Evolutionary conservation across 306 rosid species (phyloP).

Genomic region (Nissolia schottii): DNA sequence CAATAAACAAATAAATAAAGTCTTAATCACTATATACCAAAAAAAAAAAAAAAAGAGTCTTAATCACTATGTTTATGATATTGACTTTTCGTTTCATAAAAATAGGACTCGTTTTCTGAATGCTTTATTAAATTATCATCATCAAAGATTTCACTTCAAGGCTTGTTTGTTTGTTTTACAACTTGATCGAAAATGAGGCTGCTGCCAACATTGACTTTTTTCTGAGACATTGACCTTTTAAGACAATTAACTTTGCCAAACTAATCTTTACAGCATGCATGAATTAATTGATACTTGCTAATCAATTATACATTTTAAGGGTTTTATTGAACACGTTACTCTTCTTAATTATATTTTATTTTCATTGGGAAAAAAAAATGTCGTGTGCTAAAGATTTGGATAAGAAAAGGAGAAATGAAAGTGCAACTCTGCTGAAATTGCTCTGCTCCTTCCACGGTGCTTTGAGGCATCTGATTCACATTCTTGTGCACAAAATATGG

Average conservation of each 20-base stretch:
- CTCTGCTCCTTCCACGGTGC: background rate
- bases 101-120: conserved; percentile 12
- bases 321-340: background rate
- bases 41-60: background rate
- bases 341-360: background rate
- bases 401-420: conserved; percentile 14
- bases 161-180: background rate
- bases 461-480: conserved; percentile 20
- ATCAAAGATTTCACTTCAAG: background rate
- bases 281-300: background rate
- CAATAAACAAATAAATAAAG: background rate
- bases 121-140: background rate
- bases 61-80: background rate
- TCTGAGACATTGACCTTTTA: background rate
- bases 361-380: background rate
- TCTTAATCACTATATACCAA: background rate
- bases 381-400: conserved; percentile 10
- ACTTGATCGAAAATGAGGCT: background rate
- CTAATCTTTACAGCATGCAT: background rate
- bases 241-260: background rate
- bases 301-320: background rate
- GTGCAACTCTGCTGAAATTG: conserved; percentile 25
- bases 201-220: background rate
- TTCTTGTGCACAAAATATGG: background rate
- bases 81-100: conserved; percentile 16